Conservation (phyloP, 768 basidiomycete genomes). For the Boletus bicolor region DNA sequence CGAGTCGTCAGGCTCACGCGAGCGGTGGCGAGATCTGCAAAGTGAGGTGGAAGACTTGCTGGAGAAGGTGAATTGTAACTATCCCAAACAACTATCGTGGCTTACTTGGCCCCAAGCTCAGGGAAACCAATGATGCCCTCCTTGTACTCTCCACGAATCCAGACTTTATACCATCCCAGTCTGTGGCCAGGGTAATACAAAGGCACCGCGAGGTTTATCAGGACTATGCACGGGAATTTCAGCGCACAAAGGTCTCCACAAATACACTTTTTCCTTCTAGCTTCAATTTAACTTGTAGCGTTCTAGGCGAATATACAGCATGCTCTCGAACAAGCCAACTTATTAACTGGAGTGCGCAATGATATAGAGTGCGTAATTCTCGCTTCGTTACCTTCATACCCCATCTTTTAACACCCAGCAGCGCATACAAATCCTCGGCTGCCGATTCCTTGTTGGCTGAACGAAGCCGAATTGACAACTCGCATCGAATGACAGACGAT, state of each 20-base stretch:
- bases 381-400: background rate
- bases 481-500: constrained; percentile 92
- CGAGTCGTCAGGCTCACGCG: constrained; percentile 65
- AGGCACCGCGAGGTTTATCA: constrained; percentile 87
- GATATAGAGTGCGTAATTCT: constrained; percentile 79
- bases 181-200: constrained; percentile 86
- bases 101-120: constrained; percentile 52
- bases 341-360: constrained; percentile 87
- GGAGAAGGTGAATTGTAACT: constrained; percentile 60
- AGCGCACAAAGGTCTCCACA: constrained; percentile 70
- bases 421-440: constrained; percentile 87
- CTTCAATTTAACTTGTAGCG: background rate
- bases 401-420: constrained; percentile 29
- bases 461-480: constrained; percentile 85
- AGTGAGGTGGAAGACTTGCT: constrained; percentile 82
- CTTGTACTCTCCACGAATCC: constrained; percentile 62
- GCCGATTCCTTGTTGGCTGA: constrained; percentile 87
- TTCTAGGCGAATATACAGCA: constrained; percentile 71
- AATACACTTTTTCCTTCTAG: background rate
- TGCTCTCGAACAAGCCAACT: constrained; percentile 81
- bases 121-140: constrained; percentile 83
- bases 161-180: constrained; percentile 64
- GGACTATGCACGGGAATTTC: constrained; percentile 83
- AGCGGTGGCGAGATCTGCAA: constrained; percentile 82
- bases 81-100: background rate